Base-by-base conservation (phyloP, 2,329 filamentous ascomycete genomes). In the Periglandula ipomoeae region DNA sequence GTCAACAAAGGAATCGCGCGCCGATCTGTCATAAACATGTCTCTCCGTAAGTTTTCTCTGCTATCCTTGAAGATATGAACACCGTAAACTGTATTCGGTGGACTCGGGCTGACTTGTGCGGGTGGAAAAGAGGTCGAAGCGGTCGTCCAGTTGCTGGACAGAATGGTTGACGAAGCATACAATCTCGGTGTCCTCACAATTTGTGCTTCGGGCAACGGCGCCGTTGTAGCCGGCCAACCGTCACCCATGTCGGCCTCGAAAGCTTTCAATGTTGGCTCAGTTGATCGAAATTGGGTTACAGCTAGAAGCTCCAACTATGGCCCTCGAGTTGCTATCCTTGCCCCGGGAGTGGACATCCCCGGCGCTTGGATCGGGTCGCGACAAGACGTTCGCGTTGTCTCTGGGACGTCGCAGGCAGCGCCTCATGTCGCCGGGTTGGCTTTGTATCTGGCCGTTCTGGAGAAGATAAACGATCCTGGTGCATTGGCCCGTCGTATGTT, bases 391-490 rank as follows among this genome's bases (percentile, higher is more conserved):
- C 65, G 65, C 45, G 68, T 59, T 23, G 69, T 79, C 56, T 74
- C 70, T 13, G 81, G 81, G 27, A 84, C 81, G 5, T 79, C 73
- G 30, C 83, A 83, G 79, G 76, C 80, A 2, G 66, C 71, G 2
- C 80, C 81, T 0, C 79, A 83, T 58, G 69, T 84, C 47, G 69
- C 76, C 23, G 81, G 81, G 11, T 61, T 84, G 13, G 54, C 73
- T 8, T 68, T 76, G n/a, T 83, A 82, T 59, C 61, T 83, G 23
- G 58, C 75, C 51, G 65, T 59, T 13, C 61, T 74, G 2, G 70
- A 76, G 58, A 56, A 59, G 22, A 50, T 52, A 24, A 55, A 52
- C 9, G 67, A 65, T n/a, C 73, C 77, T 1, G 61, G 64, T 44
- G 65, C 63, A 27, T 66, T 78, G 27, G 65, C 62, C 26, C 34